These are phyloP conservation scores for Pseudoscleropodium purum DNA, from an alignment of 225 moss, liverwort and hornwort species.

Conservation along the genomic window DNA sequence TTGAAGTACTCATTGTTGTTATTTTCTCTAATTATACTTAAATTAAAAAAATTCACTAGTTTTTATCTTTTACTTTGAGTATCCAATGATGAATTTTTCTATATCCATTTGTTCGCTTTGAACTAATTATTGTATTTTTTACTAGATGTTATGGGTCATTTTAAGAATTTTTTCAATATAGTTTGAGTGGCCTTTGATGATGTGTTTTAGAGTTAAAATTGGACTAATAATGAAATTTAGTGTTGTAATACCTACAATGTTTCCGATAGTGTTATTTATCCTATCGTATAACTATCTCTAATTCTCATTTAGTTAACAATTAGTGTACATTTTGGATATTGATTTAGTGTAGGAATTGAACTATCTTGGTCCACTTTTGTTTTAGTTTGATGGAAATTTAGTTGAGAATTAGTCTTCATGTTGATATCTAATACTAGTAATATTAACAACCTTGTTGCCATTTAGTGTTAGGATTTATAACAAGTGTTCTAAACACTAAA, in stretches of 20 bases:
- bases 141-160: no score
- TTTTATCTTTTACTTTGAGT: background rate
- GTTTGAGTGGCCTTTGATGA: no score
- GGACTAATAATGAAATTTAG: background rate
- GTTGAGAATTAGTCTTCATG: background rate
- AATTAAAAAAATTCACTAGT: fast-evolving
- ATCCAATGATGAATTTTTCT: background rate
- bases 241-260: no score
- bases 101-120: background rate
- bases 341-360: fast-evolving
- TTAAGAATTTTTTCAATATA: background rate
- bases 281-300: background rate
- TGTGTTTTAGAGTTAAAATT: background rate
- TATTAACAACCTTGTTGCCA: fast-evolving
- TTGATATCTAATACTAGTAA: background rate
- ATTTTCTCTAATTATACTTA: background rate
- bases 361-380: background rate
- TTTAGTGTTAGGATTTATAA: background rate
- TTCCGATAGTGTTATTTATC: background rate
- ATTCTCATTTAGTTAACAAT: background rate
- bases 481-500: background rate
- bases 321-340: background rate
- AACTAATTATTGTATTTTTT: background rate
- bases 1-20: background rate
- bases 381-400: background rate